These are phyloP conservation scores for Fusarium staphyleae DNA, from an alignment of 2,329 filamentous ascomycete genomes.

Conservation along the genomic window DNA sequence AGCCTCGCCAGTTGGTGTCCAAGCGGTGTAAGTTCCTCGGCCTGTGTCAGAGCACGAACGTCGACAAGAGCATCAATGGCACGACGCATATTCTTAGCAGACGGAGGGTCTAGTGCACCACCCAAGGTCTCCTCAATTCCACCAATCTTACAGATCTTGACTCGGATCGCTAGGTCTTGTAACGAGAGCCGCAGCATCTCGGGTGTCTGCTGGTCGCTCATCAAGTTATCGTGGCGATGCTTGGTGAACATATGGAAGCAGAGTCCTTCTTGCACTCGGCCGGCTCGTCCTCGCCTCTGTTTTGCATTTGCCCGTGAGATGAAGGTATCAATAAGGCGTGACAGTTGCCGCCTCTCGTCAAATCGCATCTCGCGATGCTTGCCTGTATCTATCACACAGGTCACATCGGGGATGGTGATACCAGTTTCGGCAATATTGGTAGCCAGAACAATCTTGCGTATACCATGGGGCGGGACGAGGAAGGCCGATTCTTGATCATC, in stretches of 20 bases:
- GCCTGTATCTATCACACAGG: conserved; percentile 93
- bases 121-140: conserved; percentile 89
- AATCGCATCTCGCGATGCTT: conserved; percentile 98
- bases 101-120: conserved; percentile 88
- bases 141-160: conserved; percentile 97
- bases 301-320: conserved; percentile 96
- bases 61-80: conserved; percentile 94
- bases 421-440: conserved; percentile 99
- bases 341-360: conserved; percentile 90
- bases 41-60: conserved; percentile 82
- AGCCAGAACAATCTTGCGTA: conserved; percentile 91
- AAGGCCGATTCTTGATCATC: conserved; percentile 97
- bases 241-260: conserved; percentile 97
- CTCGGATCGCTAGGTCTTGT: conserved; percentile 92
- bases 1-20: conserved; percentile 87
- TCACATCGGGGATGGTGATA: conserved; percentile 98
- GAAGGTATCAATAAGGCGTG: conserved; percentile 89
- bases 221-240: conserved; percentile 81
- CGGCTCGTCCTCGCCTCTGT: conserved; percentile 90
- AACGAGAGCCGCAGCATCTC: conserved; percentile 94
- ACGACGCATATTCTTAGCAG: conserved; percentile 88
- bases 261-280: conserved; percentile 91
- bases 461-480: conserved; percentile 78
- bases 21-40: conserved; percentile 85
- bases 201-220: conserved; percentile 92